Base-by-base conservation (phyloP, 1,284 basidiomycete genomes). In the Fomitopsis palustris region DNA sequence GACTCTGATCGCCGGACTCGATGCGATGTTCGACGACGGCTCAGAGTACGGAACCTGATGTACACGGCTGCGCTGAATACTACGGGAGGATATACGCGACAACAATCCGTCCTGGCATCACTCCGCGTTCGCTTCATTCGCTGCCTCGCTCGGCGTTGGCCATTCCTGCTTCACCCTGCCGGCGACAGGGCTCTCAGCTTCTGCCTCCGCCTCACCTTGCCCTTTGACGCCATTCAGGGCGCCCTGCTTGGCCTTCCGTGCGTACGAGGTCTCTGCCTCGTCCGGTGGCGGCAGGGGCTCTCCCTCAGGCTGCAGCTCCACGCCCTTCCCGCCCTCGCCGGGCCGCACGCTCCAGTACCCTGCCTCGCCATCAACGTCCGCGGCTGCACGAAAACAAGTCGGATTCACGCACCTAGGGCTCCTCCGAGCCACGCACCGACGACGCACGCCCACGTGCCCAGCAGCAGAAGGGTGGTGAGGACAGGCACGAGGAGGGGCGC, bases 401-500 rank as follows among this genome's bases (percentile, higher is more conserved):
- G 17, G 38, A 29, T n/a, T n/a, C 6, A 39, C 60, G 33, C 49
- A 67, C 65, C 69, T 19, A 67, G 53, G 25, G 55, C 27, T 9
- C 60, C 61, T 29, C 63, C 64, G n/a, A 65, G 31, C 23, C 53
- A 55, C 10, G 82, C 82, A 53, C 76, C 70, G 17, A 84, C 43
- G 53, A 74, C 76, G n/a, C 79, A 81, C 1, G 71, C 62, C 42
- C 78, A 57, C 25, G 76, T 77, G 0, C 76, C 73, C 2, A 75
- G 61, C 14, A 72, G 69, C 42, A 85, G 73, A 12, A 64, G 71
- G 23, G 77, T 49, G 10, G 73, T 69, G 19, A 79, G 68, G 54
- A 84, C 57, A 0, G 81, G 78, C 0, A 74, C 66, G 19, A 85
- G 71, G 3, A 82, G 81, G 0, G 86, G 82, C 3, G 84, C 58